phyloP scores from a whole-genome alignment of 2,329 filamentous ascomycete species.

The Ceratocystis eucalypticola region DNA sequence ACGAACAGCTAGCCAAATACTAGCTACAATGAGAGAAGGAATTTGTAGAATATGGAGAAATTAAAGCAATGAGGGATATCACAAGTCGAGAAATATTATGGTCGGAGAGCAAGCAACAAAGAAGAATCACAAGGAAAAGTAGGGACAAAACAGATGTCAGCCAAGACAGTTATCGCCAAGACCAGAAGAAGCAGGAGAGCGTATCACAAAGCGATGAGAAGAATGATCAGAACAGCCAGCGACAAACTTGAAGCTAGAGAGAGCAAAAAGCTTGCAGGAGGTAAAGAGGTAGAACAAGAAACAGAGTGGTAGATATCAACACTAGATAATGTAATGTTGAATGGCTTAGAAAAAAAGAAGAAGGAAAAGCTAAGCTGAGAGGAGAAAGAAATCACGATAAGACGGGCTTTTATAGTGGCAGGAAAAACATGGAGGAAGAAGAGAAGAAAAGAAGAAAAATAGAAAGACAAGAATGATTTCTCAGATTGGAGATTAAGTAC shows the following conservation, averaged over 20 bases:
- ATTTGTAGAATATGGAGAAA: background rate
- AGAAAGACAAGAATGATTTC: slow-evolving; percentile 19
- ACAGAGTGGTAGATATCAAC: background rate
- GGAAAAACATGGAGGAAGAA: slow-evolving; percentile 7
- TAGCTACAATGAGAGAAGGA: background rate
- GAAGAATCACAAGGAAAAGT: background rate
- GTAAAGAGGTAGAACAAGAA: background rate
- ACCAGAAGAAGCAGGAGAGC: background rate
- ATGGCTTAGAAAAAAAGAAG: slow-evolving; percentile 7
- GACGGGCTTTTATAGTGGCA: background rate
- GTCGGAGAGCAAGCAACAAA: background rate
- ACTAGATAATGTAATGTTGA: background rate
- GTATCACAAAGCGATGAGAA: background rate
- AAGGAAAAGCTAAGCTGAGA: background rate
- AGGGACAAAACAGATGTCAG: background rate
- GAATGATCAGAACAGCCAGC: background rate
- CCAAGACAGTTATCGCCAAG: background rate
- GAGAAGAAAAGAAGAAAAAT: slow-evolving; percentile 10
- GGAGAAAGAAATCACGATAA: slow-evolving; percentile 1
- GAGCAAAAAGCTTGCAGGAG: background rate
- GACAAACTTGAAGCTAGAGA: background rate
- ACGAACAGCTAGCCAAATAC: background rate
- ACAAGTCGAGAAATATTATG: background rate
- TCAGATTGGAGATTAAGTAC: slow-evolving; percentile 14
- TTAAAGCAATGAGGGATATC: background rate